Percentiles rank a stretch among this genome's conserved stretches.
Conservation (phyloP, 2,329 filamentous ascomycete genomes). For the Gnomoniopsis smithogilvyi region DNA sequence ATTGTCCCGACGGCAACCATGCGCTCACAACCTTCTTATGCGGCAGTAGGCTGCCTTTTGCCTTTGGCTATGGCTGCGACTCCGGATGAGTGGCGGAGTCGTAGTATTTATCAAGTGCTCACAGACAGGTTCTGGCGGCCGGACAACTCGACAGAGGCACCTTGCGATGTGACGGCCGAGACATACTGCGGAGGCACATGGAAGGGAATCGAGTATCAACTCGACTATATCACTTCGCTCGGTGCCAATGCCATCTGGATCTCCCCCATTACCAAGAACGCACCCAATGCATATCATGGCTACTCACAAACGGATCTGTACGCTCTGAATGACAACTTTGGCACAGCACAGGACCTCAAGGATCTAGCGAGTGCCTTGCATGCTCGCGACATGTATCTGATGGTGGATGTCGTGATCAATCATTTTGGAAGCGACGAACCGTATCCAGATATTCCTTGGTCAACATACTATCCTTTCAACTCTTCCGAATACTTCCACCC, state of each 20-base stretch:
- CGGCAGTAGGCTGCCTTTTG: not conserved
- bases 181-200: constrained; percentile 9
- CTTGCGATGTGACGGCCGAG: not conserved
- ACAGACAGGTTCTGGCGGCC: constrained; percentile 5
- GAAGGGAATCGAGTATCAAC: constrained; percentile 3
- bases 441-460: constrained; percentile 19
- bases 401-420: constrained; percentile 61
- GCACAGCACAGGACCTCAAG: constrained; percentile 1
- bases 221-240: constrained; percentile 8
- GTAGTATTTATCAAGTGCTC: constrained; percentile 7
- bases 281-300: constrained; percentile 25
- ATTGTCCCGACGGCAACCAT: not conserved
- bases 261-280: constrained; percentile 6
- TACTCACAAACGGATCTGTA: constrained; percentile 5
- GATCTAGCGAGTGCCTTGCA: not conserved
- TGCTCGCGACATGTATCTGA: constrained; percentile 44
- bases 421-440: constrained; percentile 40
- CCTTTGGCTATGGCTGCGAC: not conserved
- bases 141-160: not conserved
- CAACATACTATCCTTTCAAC: constrained; percentile 20
- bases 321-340: constrained; percentile 8
- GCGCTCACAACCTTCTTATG: not conserved
- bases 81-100: constrained; percentile 5
- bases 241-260: constrained; percentile 6
- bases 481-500: constrained; percentile 23